Evolutionary conservation across 345 rosid genomes (phyloP).

Genomic region (Abelmoschus esculentus): DNA sequence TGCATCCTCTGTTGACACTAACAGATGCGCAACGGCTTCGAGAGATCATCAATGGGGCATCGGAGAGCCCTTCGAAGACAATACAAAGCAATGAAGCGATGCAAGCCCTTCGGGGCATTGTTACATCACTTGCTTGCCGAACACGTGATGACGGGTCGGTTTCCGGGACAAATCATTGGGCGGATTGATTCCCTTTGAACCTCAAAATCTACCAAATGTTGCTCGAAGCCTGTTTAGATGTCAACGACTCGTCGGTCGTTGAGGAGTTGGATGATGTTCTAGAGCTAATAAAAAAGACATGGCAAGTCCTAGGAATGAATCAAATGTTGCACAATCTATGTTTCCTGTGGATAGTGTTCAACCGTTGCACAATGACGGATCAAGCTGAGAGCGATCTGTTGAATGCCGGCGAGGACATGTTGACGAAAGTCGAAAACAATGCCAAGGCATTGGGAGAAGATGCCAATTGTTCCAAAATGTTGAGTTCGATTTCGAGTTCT

Average conservation of each 20-base stretch:
- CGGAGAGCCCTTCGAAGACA: slow-evolving; percentile 41
- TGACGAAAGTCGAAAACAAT: slow-evolving; percentile 68
- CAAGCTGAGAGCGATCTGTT: slow-evolving; percentile 76
- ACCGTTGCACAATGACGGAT: slow-evolving; percentile 60
- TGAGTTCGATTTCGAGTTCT: slow-evolving; percentile 48
- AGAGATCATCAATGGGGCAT: slow-evolving; percentile 44
- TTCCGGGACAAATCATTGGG: slow-evolving; percentile 78
- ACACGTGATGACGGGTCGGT: slow-evolving; percentile 44
- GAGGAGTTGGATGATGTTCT: slow-evolving; percentile 87
- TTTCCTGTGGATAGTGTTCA: slow-evolving; percentile 80
- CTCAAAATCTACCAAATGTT: slow-evolving; percentile 64
- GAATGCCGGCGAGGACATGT: slow-evolving; percentile 58
- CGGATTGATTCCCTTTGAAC: slow-evolving; percentile 79
- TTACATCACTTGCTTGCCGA: slow-evolving; percentile 65
- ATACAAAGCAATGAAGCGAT: slow-evolving; percentile 62
- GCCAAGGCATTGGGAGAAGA: slow-evolving; percentile 58
- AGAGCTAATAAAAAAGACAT: slow-evolving; percentile 87
- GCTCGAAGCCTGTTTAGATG: slow-evolving; percentile 80
- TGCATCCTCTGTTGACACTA: slow-evolving; percentile 61
- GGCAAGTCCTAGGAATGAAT: slow-evolving; percentile 73
- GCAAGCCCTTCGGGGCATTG: slow-evolving; percentile 58
- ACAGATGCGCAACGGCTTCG: slow-evolving; percentile 47
- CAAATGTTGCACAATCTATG: slow-evolving; percentile 75
- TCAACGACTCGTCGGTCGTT: slow-evolving; percentile 52
- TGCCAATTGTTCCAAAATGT: slow-evolving; percentile 41